Percentiles rank a stretch among this genome's conserved stretches.
Conservation (phyloP, 208 protist genomes). For the Phytomonas sp. region DNA sequence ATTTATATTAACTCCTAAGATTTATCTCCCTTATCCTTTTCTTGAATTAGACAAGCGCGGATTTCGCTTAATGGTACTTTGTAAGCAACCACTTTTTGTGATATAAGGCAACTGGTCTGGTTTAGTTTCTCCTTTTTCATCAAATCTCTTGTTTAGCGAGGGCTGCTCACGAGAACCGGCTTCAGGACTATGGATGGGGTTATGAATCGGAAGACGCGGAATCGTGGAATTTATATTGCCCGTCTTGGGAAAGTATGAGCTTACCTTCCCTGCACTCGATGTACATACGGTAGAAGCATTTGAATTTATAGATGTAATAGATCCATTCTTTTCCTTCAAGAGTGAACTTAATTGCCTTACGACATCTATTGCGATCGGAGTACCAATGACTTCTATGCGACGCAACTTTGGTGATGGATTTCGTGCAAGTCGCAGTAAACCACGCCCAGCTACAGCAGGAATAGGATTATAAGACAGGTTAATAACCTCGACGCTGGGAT, state of each 20-base stretch:
- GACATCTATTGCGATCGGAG: conserved; percentile 42
- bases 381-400: conserved; percentile 48
- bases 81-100: not conserved
- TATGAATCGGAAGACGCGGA: not conserved
- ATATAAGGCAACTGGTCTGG: not conserved
- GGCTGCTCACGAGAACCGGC: not conserved
- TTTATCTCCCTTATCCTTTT: not conserved
- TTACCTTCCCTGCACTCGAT: not conserved
- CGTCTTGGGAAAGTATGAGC: not conserved
- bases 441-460: conserved; percentile 59
- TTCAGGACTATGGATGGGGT: not conserved
- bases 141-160: not conserved
- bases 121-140: not conserved
- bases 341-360: conserved; percentile 46
- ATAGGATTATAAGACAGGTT: conserved; percentile 77
- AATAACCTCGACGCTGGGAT: conserved; percentile 46
- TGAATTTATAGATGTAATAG: not conserved
- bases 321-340: conserved; percentile 38
- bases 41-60: not conserved
- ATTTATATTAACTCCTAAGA: not conserved
- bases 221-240: not conserved
- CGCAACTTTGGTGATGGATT: conserved; percentile 52
- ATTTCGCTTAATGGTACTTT: not conserved
- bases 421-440: conserved; percentile 50
- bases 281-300: not conserved